Base-by-base conservation (phyloP, 257 asterid genomes). In the Leptodermis oblonga region DNA sequence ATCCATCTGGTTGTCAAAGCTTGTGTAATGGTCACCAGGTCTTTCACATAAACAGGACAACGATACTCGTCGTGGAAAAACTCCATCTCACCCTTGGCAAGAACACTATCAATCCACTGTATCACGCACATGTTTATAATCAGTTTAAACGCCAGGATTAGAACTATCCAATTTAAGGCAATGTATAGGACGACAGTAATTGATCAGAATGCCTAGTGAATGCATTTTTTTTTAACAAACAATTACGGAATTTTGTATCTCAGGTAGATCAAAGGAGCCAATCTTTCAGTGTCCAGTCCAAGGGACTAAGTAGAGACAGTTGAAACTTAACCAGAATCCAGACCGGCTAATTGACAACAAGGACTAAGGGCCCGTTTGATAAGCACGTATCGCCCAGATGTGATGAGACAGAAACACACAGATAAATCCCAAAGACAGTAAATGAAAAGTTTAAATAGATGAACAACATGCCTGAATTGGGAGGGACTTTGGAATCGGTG, bases 71-170 rank as follows among this genome's bases (percentile, higher is more conserved):
- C 97, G 11, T 82, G 76, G 80, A 93, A 93, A 81, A 88, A 91
- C 31, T 89, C 81, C 15, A 68, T 65, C 73, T 88, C 96, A 66
- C 89, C 92, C 80, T 85, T 93, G 54, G 92, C 85, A 69, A 93
- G 96, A 56, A 79, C 89, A 39, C 84, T 74, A 73, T 90, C 96
- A 84, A 93, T 89, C 97, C 97, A 93, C 99, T 93, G 89, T 82
- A 77, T 73, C 71, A 62, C 51, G 61, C 17, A 72, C 54, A 68
- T 34, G 61, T 43, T 56, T 14, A 60, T 70, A 34, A 70, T 74
- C 70, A 74, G 63, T 46, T 55, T 15, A 63, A 51, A 52, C 14
- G 42, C 58, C 52, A 55, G 30, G 18, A 30, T n/a, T 49, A 15
- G 33, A 53, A 41, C 18, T 12, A 45, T 14, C 46, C 14, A 45